Conservation (phyloP, 805 yeast species). For the Saturnispora ahearnii region DNA sequence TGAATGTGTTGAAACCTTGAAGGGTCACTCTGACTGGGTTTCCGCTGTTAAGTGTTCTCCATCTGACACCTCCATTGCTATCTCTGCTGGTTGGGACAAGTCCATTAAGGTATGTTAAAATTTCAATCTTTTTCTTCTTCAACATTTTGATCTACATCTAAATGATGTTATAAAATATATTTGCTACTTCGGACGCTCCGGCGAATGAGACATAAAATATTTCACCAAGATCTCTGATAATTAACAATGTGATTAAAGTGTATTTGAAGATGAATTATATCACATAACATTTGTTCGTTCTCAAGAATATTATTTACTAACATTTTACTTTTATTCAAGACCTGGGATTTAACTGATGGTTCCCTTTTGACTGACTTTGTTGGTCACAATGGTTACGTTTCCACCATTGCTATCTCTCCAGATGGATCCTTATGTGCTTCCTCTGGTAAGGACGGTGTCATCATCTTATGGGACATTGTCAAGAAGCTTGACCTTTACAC, state of each 20-base stretch:
- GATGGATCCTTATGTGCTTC: conserved; percentile 99
- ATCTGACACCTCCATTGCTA: conserved; percentile 58
- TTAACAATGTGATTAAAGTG: background rate
- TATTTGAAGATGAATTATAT: background rate
- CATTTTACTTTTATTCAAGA: conserved; percentile 36
- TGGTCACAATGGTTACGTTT: conserved; percentile 99
- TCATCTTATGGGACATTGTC: conserved; percentile 97
- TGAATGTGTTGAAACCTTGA: conserved; percentile 88
- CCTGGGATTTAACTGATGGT: conserved; percentile 80
- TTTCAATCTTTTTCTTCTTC: background rate
- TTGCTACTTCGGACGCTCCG: conserved; percentile 98
- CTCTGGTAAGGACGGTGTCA: conserved; percentile 99
- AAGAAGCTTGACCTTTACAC: conserved; percentile 82
- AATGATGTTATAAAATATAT: conserved; percentile 72
- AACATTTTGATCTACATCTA: conserved; percentile 20
- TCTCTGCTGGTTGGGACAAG: conserved; percentile 99
- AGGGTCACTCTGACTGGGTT: conserved; percentile 99
- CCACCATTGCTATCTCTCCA: conserved; percentile 96
- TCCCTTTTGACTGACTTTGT: conserved; percentile 88
- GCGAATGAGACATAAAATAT: conserved; percentile 88
- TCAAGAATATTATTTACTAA: conserved; percentile 2
- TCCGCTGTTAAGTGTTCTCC: conserved; percentile 97
- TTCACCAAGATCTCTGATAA: conserved; percentile 99
- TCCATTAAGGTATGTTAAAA: conserved; percentile 73
- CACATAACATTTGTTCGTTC: background rate